Conservation (phyloP, 352 stramenopile species). For the Phytophthora tubulina region DNA sequence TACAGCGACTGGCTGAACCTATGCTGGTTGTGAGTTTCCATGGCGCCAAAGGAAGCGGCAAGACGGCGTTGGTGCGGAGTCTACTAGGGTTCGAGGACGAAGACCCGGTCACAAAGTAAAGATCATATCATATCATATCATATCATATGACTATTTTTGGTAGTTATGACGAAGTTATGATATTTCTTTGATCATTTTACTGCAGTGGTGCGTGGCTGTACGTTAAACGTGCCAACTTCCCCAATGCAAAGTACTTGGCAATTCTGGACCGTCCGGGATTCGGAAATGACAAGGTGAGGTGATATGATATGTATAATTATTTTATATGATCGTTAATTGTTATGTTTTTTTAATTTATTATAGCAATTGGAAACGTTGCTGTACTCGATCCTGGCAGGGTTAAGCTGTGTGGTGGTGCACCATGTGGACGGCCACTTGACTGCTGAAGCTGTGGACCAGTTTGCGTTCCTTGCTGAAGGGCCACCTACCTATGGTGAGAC, state of each 20-base stretch:
- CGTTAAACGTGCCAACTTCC: conserved; percentile 68
- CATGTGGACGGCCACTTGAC: conserved; percentile 67
- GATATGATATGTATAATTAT: neutral
- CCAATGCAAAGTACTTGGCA: conserved; percentile 79
- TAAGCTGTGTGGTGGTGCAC: conserved; percentile 85
- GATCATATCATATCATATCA: conserved; percentile 13
- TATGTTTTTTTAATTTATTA: conserved; percentile 5
- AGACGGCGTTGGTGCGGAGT: conserved; percentile 56
- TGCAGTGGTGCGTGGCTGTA: conserved; percentile 72
- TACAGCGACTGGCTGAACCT: conserved; percentile 74
- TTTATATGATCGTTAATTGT: conserved; percentile 3
- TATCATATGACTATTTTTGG: conserved; percentile 4
- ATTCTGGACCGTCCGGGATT: conserved; percentile 72
- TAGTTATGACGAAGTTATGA: conserved; percentile 2
- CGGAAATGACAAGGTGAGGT: conserved; percentile 37
- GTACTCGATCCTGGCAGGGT: conserved; percentile 69
- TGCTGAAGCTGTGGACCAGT: conserved; percentile 56
- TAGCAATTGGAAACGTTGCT: conserved; percentile 67
- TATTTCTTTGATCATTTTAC: neutral
- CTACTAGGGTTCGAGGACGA: conserved; percentile 41
- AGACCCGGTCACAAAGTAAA: conserved; percentile 17
- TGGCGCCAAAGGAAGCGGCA: conserved; percentile 65
- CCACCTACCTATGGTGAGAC: conserved; percentile 39
- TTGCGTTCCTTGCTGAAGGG: conserved; percentile 63
- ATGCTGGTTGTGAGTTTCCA: conserved; percentile 80